Base-by-base conservation (phyloP, 2,329 filamentous ascomycete species). In the Aspergillus oerlinghausenensis region DNA sequence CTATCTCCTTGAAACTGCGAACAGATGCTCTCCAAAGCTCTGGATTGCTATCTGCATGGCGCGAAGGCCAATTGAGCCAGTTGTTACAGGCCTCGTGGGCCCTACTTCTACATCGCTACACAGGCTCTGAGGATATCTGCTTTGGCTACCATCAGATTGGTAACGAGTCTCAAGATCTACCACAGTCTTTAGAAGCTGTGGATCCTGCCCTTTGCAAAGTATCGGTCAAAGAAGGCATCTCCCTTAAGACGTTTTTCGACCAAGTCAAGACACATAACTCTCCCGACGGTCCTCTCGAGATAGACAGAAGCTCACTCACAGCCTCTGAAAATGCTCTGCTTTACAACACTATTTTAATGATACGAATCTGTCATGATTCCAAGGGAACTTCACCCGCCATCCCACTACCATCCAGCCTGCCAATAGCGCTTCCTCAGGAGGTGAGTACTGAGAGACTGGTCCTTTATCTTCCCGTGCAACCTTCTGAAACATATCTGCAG, bases 61-160 rank as follows among this genome's bases (percentile, higher is more conserved):
- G 66, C 5, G 61, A 67, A 55, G 62, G 62, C 2, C 56, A 65
- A 43, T 54, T 72, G 45, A 61, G 63, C 28, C 56, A 64, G 7
- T 50, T 70, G 26, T 55, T 81, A 51, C 72, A 75, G 29, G 73
- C 76, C 10, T 75, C 77, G 8, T 81, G 78, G 79, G 77, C 73
- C 1, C 58, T 81, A 43, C 67, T 80, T 2, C 63, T 80, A 6
- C 70, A 75, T 42, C 74, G 72, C 49, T 80, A 80, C 59, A 76
- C 77, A n/a, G 74, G 72, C 1, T 74, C 74, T 17, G 72, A 79
- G 50, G 76, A 81, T 60, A 75, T 80, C 7, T 70, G 76, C 25
- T 82, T 80, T 65, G 79, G 77, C 25, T 75, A 73, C 53, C 67
- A 74, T 57, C 64, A 71, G 54, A 60, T 69, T 49, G 66, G 56